phyloP scores from a whole-genome alignment of 495 filamentous ascomycete genomes.

The Hypoxylon intermedium region DNA sequence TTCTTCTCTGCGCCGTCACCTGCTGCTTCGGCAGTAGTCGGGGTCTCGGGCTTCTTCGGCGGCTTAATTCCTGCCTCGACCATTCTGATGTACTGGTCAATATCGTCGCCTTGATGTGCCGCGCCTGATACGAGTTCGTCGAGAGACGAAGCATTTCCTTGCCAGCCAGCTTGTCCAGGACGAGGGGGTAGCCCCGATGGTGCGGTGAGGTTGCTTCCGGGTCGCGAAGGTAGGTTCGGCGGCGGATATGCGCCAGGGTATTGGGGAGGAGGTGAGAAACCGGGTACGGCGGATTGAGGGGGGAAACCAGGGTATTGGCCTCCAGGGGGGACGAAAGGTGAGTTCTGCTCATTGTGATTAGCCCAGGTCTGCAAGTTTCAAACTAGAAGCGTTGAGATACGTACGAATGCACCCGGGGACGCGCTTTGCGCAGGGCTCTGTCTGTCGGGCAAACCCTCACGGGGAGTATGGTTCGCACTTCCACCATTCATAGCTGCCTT shows the following conservation, averaged over 20 bases:
- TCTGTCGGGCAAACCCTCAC: slow-evolving; percentile 57
- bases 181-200: slow-evolving; percentile 46
- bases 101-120: slow-evolving; percentile 58
- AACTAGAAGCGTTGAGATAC: slow-evolving; percentile 30
- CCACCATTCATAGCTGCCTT: slow-evolving; percentile 60
- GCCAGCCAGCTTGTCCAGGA: slow-evolving; percentile 50
- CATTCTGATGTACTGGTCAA: slow-evolving; percentile 65
- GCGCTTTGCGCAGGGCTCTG: slow-evolving; percentile 64
- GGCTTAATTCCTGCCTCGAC: slow-evolving; percentile 64
- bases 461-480: slow-evolving; percentile 67
- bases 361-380: neutral
- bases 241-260: slow-evolving; percentile 50
- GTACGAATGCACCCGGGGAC: slow-evolving; percentile 62
- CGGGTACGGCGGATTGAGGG: slow-evolving; percentile 31
- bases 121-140: slow-evolving; percentile 69
- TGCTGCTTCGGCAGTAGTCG: slow-evolving; percentile 46
- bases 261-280: slow-evolving; percentile 44
- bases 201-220: slow-evolving; percentile 44
- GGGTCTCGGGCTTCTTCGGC: slow-evolving; percentile 54
- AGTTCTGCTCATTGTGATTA: slow-evolving; percentile 38
- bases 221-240: slow-evolving; percentile 52
- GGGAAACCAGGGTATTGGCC: slow-evolving; percentile 47
- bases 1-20: slow-evolving; percentile 65
- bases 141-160: slow-evolving; percentile 57
- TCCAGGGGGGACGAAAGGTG: slow-evolving; percentile 52